Percentiles rank a stretch among this genome's conserved stretches.
These are phyloP conservation scores for Scheffersomyces illinoinensis DNA, from an alignment of 1,139 yeast genomes.

Conservation along the genomic window DNA sequence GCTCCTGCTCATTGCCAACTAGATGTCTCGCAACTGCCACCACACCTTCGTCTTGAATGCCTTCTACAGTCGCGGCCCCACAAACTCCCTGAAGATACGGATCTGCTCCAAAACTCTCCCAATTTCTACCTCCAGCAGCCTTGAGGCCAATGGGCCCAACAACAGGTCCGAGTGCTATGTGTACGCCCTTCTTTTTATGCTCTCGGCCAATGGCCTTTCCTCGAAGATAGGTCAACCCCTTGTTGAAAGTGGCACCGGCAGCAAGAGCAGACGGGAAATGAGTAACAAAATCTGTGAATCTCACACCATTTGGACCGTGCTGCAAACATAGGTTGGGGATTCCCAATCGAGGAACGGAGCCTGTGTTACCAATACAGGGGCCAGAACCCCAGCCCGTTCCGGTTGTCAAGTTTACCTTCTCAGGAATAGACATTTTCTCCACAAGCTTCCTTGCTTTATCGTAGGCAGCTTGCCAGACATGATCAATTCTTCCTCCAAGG, in stretches of 20 bases:
- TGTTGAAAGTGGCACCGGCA: slow-evolving; percentile 59
- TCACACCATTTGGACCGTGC: slow-evolving; percentile 66
- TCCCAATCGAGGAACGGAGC: slow-evolving; percentile 56
- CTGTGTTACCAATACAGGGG: slow-evolving; percentile 67
- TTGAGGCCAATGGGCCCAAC: slow-evolving; percentile 65
- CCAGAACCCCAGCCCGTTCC: slow-evolving; percentile 70
- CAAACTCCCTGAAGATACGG: slow-evolving; percentile 62
- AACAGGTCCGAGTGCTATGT: slow-evolving; percentile 61
- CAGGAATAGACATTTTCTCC: slow-evolving; percentile 55
- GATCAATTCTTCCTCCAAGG: slow-evolving; percentile 42
- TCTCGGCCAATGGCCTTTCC: slow-evolving; percentile 63
- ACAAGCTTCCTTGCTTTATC: slow-evolving; percentile 53
- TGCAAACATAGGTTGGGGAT: slow-evolving; percentile 62
- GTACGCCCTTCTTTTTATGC: slow-evolving; percentile 57
- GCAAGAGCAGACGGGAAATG: slow-evolving; percentile 63
- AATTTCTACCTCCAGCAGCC: slow-evolving; percentile 65
- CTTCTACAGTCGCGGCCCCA: slow-evolving; percentile 54
- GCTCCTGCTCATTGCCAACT: slow-evolving; percentile 66
- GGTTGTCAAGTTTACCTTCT: slow-evolving; percentile 63
- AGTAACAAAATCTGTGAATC: slow-evolving; percentile 58
- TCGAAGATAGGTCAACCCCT: slow-evolving; percentile 49
- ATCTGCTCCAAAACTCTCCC: slow-evolving; percentile 69
- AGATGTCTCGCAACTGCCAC: slow-evolving; percentile 57
- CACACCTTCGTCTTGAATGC: slow-evolving; percentile 60
- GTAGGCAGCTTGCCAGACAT: slow-evolving; percentile 58